A percentile compares a stretch with the other conserved stretches of the same genome.
These are phyloP conservation scores for Malassezia sp. DNA, from an alignment of 1,284 basidiomycete species.

Conservation along the genomic window DNA sequence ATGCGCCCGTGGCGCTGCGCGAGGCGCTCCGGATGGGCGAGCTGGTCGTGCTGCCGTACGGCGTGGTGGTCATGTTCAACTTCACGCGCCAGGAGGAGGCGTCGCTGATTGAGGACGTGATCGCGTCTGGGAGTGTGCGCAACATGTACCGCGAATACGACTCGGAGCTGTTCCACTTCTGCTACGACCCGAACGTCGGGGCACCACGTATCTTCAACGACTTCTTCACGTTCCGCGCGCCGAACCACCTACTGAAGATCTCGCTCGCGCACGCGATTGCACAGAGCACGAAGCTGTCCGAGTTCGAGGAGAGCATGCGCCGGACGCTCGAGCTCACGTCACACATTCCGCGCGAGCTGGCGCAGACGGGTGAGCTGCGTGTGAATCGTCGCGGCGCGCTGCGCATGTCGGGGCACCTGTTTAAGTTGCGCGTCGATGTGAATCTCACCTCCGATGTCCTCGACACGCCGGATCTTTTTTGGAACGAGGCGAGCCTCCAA, in stretches of 20 bases:
- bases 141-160: conserved; percentile 26
- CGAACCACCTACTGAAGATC: conserved; percentile 59
- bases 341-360: conserved; percentile 75
- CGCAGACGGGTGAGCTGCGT: conserved; percentile 63
- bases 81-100: conserved; percentile 39
- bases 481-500: conserved; percentile 81
- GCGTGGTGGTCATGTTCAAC: conserved; percentile 46
- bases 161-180: conserved; percentile 36
- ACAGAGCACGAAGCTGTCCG: conserved; percentile 80
- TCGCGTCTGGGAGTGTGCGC: conserved; percentile 35
- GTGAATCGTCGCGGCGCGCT: conserved; percentile 72
- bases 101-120: conserved; percentile 38
- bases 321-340: conserved; percentile 67
- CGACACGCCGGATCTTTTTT: conserved; percentile 82
- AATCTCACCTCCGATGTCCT: conserved; percentile 88
- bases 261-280: conserved; percentile 86
- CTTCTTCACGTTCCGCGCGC: conserved; percentile 61
- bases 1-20: conserved; percentile 33
- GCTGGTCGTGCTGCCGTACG: conserved; percentile 43
- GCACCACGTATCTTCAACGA: conserved; percentile 65
- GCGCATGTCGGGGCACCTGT: conserved; percentile 72
- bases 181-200: conserved; percentile 70
- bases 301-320: conserved; percentile 72
- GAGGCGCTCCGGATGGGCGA: conserved; percentile 43
- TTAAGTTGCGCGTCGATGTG: conserved; percentile 77